Conservation (phyloP, 2,329 filamentous ascomycete genomes). For the Aspergillus chevalieri region DNA sequence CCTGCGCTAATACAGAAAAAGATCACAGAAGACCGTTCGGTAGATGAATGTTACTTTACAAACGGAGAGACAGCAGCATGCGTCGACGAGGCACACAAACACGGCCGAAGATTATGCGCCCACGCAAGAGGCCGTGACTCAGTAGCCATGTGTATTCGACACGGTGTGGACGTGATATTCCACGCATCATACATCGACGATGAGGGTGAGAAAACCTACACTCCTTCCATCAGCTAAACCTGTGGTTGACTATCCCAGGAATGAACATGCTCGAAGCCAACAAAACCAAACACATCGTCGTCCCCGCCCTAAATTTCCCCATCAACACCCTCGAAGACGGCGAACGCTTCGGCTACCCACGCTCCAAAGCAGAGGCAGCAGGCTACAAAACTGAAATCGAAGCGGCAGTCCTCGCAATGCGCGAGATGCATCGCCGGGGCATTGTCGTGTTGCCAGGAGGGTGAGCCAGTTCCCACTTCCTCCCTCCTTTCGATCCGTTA, state of each 20-base stretch:
- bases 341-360: slow-evolving; percentile 37
- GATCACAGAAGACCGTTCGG: slow-evolving; percentile 26
- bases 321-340: slow-evolving; percentile 35
- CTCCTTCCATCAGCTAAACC: background rate
- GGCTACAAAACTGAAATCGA: slow-evolving; percentile 42
- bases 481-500: background rate
- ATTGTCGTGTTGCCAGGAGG: background rate
- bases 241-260: background rate
- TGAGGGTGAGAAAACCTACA: slow-evolving; percentile 12
- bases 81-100: slow-evolving; percentile 42
- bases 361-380: slow-evolving; percentile 38
- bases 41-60: slow-evolving; percentile 43
- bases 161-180: slow-evolving; percentile 45
- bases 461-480: background rate
- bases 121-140: slow-evolving; percentile 42
- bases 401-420: slow-evolving; percentile 32
- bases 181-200: slow-evolving; percentile 44
- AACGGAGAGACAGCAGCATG: slow-evolving; percentile 44
- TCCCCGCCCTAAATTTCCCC: slow-evolving; percentile 42
- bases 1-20: background rate
- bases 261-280: slow-evolving; percentile 29
- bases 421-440: slow-evolving; percentile 39
- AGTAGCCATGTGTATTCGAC: slow-evolving; percentile 39
- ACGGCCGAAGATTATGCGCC: slow-evolving; percentile 31
- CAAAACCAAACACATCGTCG: slow-evolving; percentile 38